A percentile compares a stretch with the other conserved stretches of the same genome.
Evolutionary conservation across 2,329 filamentous ascomycete genomes (phyloP).

Genomic region (Colletotrichum lini): DNA sequence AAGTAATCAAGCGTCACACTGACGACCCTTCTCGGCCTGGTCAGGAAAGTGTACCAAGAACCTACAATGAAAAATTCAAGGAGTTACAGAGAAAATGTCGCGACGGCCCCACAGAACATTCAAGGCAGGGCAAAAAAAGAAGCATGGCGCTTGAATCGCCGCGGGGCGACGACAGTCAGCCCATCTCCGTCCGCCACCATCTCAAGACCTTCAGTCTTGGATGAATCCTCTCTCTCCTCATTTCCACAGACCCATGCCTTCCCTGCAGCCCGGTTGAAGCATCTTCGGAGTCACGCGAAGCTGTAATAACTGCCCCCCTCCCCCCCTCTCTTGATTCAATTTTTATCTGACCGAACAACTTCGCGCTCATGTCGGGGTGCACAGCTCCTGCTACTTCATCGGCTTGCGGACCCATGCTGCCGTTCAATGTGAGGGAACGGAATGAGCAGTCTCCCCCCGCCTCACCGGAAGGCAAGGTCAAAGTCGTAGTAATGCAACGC

Average conservation of each 20-base stretch:
- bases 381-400: background rate
- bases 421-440: background rate
- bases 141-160: slow-evolving; percentile 14
- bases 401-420: background rate
- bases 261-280: background rate
- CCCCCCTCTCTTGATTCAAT: background rate
- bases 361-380: background rate
- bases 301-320: background rate
- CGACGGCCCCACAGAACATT: background rate
- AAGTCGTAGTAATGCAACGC: background rate
- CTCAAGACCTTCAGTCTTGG: slow-evolving; percentile 1
- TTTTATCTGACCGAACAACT: background rate
- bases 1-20: slow-evolving; percentile 1
- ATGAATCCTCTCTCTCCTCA: background rate
- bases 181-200: background rate
- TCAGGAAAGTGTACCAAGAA: background rate
- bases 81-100: background rate
- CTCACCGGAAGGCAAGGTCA: background rate
- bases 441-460: background rate
- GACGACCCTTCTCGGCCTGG: background rate
- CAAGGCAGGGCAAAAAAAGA: background rate
- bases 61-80: background rate
- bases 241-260: background rate
- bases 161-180: background rate
- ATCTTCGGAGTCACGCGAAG: background rate